Conservation (phyloP, 768 basidiomycete species). For the Kwoniella sp. region DNA sequence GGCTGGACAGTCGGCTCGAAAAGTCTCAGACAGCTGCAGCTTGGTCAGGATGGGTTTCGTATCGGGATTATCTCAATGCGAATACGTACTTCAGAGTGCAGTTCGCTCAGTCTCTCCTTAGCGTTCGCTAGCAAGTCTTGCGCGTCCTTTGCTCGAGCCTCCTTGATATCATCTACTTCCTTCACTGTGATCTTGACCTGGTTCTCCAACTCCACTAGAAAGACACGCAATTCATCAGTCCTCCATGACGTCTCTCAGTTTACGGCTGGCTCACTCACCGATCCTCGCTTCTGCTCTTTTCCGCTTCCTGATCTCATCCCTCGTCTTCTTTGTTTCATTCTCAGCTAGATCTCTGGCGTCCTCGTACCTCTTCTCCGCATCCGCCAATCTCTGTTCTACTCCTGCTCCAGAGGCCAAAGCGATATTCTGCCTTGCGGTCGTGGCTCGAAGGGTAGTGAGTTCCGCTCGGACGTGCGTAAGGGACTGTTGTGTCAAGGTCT, state of each 20-base stretch:
- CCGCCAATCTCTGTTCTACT: slow-evolving; percentile 42
- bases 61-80: neutral
- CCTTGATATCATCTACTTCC: slow-evolving; percentile 48
- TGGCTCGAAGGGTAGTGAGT: slow-evolving; percentile 42
- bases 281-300: slow-evolving; percentile 47
- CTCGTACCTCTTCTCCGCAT: slow-evolving; percentile 44
- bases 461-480: slow-evolving; percentile 54
- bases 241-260: neutral
- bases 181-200: slow-evolving; percentile 31
- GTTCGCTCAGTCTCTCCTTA: slow-evolving; percentile 37
- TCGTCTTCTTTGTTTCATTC: slow-evolving; percentile 34
- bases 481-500: slow-evolving; percentile 52
- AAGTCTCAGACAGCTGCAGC: slow-evolving; percentile 43
- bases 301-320: slow-evolving; percentile 42
- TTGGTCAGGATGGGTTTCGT: neutral
- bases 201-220: slow-evolving; percentile 43
- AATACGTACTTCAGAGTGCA: slow-evolving; percentile 45
- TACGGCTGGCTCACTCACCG: slow-evolving; percentile 23
- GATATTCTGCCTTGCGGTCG: slow-evolving; percentile 39
- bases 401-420: slow-evolving; percentile 40
- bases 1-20: slow-evolving; percentile 32
- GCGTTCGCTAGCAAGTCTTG: slow-evolving; percentile 49
- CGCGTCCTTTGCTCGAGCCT: slow-evolving; percentile 46
- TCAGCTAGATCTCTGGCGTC: slow-evolving; percentile 40
- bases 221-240: neutral